These are phyloP conservation scores for Globisporangium yorkense DNA, from an alignment of 352 stramenopile species.

Conservation along the genomic window DNA sequence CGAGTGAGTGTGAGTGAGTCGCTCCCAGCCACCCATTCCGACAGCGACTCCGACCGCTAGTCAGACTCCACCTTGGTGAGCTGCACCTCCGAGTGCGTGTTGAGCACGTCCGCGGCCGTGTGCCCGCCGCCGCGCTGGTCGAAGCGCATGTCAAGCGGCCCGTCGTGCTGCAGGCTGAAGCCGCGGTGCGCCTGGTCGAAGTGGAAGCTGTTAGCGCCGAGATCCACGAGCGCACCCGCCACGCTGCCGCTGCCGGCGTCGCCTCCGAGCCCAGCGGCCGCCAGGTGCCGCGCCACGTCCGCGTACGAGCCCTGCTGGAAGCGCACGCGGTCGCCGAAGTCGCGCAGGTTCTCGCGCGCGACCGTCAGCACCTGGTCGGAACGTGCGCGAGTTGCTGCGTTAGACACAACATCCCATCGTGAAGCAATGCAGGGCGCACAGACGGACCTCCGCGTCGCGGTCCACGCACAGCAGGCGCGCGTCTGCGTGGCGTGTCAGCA, in stretches of 20 bases:
- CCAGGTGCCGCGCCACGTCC: conserved; percentile 37
- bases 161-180: conserved; percentile 71
- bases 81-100: conserved; percentile 65
- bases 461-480: conserved; percentile 74
- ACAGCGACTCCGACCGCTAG: no score
- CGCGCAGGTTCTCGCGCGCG: conserved; percentile 37
- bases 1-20: no score
- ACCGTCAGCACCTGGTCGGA: conserved; percentile 34
- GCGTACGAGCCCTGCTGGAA: conserved; percentile 63
- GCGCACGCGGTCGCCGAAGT: conserved; percentile 40
- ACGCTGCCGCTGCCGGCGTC: conserved; percentile 24
- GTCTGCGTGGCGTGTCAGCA: conserved; percentile 40
- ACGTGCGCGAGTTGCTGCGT: background rate
- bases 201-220: conserved; percentile 81
- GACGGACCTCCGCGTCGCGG: conserved; percentile 51
- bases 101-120: conserved; percentile 64
- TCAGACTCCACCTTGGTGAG: conserved; percentile 33
- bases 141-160: conserved; percentile 79
- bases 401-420: background rate
- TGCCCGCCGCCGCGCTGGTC: conserved; percentile 28
- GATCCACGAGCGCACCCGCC: conserved; percentile 68
- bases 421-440: no score
- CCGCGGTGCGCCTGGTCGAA: conserved; percentile 62
- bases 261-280: conserved; percentile 29
- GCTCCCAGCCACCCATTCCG: no score